phyloP scores from a whole-genome alignment of 2,329 filamentous ascomycete genomes.

The Ophiognomonia clavigignenti-juglandacearum region DNA sequence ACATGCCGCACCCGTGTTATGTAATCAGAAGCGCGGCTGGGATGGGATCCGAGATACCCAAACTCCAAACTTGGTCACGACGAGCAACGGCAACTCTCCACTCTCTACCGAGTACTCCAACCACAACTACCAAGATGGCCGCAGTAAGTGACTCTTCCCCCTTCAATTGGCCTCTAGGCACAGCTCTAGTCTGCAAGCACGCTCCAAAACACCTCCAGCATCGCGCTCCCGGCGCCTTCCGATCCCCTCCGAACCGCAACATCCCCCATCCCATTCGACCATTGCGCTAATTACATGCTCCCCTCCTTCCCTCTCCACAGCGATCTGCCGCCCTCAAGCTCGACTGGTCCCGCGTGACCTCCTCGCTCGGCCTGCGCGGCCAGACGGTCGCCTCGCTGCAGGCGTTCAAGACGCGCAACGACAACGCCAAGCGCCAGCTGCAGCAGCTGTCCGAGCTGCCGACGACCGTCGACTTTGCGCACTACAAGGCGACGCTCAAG shows the following conservation, averaged over 20 bases:
- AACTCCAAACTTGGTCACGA: too few relatives aligned
- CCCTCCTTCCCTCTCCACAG: constrained; percentile 56
- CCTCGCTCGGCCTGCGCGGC: constrained; percentile 92
- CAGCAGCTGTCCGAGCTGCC: constrained; percentile 77
- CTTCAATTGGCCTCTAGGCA: constrained; percentile 21
- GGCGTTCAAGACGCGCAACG: constrained; percentile 99
- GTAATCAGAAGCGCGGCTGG: too few relatives aligned
- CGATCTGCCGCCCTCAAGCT: constrained; percentile 98
- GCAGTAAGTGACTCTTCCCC: constrained; percentile 46
- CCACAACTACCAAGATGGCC: constrained; percentile 52
- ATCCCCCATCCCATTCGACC: constrained; percentile 7
- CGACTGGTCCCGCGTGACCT: constrained; percentile 95
- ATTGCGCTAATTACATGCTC: constrained; percentile 65
- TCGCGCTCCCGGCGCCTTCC: background rate
- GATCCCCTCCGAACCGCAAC: constrained; percentile 1
- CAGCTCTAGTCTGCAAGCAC: background rate
- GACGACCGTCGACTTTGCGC: constrained; percentile 83
- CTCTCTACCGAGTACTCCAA: constrained; percentile 26
- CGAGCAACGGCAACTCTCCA: constrained; percentile 32
- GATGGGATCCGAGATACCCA: too few relatives aligned
- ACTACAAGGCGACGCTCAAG: constrained; percentile 91
- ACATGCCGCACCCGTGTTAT: too few relatives aligned
- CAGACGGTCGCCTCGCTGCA: constrained; percentile 88
- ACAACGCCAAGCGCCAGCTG: constrained; percentile 94
- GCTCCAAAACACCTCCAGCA: background rate